These are phyloP conservation scores for Malassezia arunalokei DNA, from an alignment of 1,284 basidiomycete genomes.

Conservation along the genomic window DNA sequence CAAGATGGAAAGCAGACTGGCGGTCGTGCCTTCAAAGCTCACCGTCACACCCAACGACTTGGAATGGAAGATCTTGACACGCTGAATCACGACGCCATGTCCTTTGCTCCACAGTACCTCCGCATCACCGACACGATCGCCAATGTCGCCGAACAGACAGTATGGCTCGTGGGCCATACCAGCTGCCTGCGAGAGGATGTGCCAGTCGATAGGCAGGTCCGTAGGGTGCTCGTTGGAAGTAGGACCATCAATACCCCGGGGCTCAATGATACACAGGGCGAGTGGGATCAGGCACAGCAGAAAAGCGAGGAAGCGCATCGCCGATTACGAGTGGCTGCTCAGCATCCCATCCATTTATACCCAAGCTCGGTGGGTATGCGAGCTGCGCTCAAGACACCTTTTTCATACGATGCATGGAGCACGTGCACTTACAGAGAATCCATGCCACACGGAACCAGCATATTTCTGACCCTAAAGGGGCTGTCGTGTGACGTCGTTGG, in stretches of 20 bases:
- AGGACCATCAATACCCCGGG: not conserved
- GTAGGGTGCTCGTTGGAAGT: not conserved
- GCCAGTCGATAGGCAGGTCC: not conserved
- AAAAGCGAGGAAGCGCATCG: not conserved
- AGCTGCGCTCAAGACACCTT: too few species aligned
- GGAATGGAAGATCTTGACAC: conserved; percentile 25
- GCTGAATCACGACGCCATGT: conserved; percentile 20
- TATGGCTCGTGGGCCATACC: not conserved
- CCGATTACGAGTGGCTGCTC: not conserved
- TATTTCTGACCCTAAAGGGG: too few species aligned
- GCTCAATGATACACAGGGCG: not conserved
- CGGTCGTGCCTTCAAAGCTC: conserved; percentile 29
- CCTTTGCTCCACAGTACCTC: conserved; percentile 22
- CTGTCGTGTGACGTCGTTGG: too few species aligned
- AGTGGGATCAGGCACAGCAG: not conserved
- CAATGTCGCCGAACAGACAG: not conserved
- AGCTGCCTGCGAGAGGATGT: not conserved
- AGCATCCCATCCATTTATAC: not conserved
- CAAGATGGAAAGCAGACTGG: conserved; percentile 21
- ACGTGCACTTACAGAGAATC: too few species aligned
- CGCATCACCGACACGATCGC: conserved; percentile 16
- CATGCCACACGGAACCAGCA: too few species aligned
- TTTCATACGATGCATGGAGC: too few species aligned
- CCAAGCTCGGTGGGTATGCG: too few species aligned
- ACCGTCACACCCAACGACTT: conserved; percentile 23